phyloP scores from a whole-genome alignment of 2,329 filamentous ascomycete genomes.

The Venturia oleaginea region DNA sequence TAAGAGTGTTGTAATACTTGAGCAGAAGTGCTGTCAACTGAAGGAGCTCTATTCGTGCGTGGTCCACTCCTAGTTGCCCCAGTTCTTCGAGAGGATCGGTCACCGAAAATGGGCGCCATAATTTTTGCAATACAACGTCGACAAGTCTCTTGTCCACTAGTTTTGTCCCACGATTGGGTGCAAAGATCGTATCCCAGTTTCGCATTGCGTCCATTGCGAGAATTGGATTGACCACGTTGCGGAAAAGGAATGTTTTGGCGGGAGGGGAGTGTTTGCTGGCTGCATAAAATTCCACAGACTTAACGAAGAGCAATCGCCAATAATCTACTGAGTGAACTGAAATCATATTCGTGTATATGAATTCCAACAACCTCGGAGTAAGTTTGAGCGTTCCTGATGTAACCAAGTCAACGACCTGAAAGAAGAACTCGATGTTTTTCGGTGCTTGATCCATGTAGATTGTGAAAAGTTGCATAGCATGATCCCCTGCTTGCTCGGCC shows the following conservation, averaged over 20 bases:
- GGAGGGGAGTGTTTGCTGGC: conserved; percentile 61
- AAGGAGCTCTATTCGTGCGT: conserved; percentile 89
- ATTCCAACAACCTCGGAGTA: conserved; percentile 65
- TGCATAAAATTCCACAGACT: conserved; percentile 81
- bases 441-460: conserved; percentile 67
- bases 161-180: conserved; percentile 51
- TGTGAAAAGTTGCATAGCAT: conserved; percentile 77
- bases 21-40: conserved; percentile 91
- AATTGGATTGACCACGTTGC: conserved; percentile 89
- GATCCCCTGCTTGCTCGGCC: conserved; percentile 80
- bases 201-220: conserved; percentile 93
- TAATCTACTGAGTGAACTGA: conserved; percentile 77
- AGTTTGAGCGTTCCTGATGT: conserved; percentile 74
- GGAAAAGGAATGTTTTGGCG: conserved; percentile 86
- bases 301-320: conserved; percentile 71
- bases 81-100: conserved; percentile 76
- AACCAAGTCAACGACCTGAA: conserved; percentile 73
- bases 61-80: conserved; percentile 74
- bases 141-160: conserved; percentile 82
- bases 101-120: conserved; percentile 80
- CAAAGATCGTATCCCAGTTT: conserved; percentile 52
- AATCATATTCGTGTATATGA: conserved; percentile 80
- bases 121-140: conserved; percentile 79
- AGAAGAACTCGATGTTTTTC: conserved; percentile 72
- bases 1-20: conserved; percentile 82